Conservation (phyloP, 2,329 filamentous ascomycete species). For the Trichophyton schoenleinii region DNA sequence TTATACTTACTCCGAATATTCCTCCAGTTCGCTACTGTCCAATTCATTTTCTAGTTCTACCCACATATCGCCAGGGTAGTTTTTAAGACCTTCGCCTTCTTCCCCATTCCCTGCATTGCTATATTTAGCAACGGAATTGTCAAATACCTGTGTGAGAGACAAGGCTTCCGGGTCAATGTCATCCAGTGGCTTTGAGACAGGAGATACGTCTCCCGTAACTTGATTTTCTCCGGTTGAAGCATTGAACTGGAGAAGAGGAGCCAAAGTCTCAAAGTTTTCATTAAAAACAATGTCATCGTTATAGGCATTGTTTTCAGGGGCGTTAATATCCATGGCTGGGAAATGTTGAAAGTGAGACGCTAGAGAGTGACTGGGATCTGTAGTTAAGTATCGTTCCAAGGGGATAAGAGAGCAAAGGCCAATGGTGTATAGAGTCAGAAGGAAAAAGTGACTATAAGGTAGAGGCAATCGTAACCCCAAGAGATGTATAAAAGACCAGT, state of each 20-base stretch:
- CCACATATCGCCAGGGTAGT: neutral
- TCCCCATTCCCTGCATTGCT: neutral
- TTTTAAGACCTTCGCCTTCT: neutral
- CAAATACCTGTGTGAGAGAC: too few species aligned
- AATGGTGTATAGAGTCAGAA: too few species aligned
- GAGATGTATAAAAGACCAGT: neutral
- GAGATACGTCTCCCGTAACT: neutral
- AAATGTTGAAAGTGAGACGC: neutral
- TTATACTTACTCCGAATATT: neutral
- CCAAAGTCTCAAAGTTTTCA: neutral
- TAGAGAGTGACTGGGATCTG: neutral
- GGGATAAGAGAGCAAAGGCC: too few species aligned
- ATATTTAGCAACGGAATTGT: too few species aligned
- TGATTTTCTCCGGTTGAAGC: neutral
- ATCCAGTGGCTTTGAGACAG: too few species aligned
- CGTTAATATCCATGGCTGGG: neutral
- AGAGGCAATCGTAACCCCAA: neutral
- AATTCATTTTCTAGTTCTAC: neutral
- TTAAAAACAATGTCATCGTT: neutral
- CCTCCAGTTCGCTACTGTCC: neutral
- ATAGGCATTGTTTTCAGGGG: neutral
- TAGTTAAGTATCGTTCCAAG: too few species aligned
- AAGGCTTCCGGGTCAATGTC: neutral
- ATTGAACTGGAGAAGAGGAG: neutral
- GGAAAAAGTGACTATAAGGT: neutral